Evolutionary conservation across 371 early-diverging fungal species (phyloP), one percentile per base, ranked within the genome.

Genomic region (Apophysomyces trapeziformis): DNA sequence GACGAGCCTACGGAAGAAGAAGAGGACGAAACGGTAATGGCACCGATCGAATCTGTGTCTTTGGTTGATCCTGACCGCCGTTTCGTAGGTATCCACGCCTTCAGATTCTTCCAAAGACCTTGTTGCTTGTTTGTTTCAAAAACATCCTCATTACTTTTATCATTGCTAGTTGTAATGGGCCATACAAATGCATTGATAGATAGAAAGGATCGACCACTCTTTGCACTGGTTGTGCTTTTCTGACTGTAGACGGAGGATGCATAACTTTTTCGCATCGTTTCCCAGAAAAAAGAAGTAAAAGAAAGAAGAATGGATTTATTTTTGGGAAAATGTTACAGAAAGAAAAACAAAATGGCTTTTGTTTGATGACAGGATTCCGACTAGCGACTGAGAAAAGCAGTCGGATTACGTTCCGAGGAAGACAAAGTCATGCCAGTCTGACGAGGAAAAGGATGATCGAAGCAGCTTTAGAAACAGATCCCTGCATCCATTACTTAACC

Each of bases 181-280:
- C 64, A 69, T 47, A 66, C 43, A 12, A 61, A 64, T 56, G 66
- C 61, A 14, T 66, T 67, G 26, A 82, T 41, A 5, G 82, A 82
- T 38, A 79, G 47, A 61, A 72, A 79, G 7, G 79, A 79, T 45
- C 74, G 74, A 2, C 68, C 72, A 45, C 81, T 81, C 57, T 76
- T 81, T 41, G 79, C 74, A 45, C 82, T 82, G 1, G 68, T 72
- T 11, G 75, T 63, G 58, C 82, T 82, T 60, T 79, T 82, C 64
- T 75, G 72, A 44, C 82, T 82, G 38, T 75, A 76, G 36, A 79
- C 67, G 0, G 82, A 82, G 0, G 79, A 66, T 18, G 82, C 74
- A 69, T 82, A 79, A 44, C 66, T 63, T 66, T 67, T 67, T 38
- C 50, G 64, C 75, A 77, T 73, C 32, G 37, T 61, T 58, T 21